Base-by-base conservation (phyloP, 1,284 basidiomycete species). In the Volvariella surrecta region DNA sequence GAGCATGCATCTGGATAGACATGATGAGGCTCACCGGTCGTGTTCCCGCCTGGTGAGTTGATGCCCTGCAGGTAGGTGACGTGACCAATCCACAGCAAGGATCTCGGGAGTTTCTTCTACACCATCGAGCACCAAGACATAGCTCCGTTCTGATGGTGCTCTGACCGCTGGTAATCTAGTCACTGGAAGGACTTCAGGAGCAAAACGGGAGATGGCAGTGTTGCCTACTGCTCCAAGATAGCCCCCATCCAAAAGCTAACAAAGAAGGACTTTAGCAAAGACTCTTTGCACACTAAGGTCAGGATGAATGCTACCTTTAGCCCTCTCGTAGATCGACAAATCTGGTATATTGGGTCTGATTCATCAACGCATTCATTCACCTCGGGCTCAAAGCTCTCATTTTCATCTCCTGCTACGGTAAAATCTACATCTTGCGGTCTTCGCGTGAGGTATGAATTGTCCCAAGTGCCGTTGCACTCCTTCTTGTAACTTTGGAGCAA, bases 351-450 rank as follows among this genome's bases (percentile, higher is more conserved):
- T 6, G 34, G 34, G 34, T 35, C 34, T n/a, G 34, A 35, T 15
- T 35, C 34, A 35, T 15, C 13, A 15, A 19, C 34, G 8, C 4
- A n/a, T 15, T 35, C 34, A 15, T 35, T n/a, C 4, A 35, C 18
- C 34, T 35, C 34, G 15, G 8, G 18, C 4, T 35, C 34, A n/a
- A n/a, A n/a, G 18, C 34, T 7, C 8, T 35, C 34, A 15, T 35
- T 19, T 7, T 15, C 13, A 19, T 35, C 34, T 16, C 34, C 18
- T 15, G 13, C 6, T 7, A 4, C 6, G 4, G 18, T 7, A 35
- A 35, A 35, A n/a, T 35, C 34, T n/a, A 35, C 18, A 15, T 35
- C 34, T 35, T 35, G 34, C 34, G 34, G 34, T 35, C 34, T 35
- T 8, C n/a, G 18, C 6, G 18, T 15, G 18, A 35, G 34, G 15